Evolutionary conservation across 2,329 filamentous ascomycete species (phyloP).

Genomic region (Lojkania enalia): DNA sequence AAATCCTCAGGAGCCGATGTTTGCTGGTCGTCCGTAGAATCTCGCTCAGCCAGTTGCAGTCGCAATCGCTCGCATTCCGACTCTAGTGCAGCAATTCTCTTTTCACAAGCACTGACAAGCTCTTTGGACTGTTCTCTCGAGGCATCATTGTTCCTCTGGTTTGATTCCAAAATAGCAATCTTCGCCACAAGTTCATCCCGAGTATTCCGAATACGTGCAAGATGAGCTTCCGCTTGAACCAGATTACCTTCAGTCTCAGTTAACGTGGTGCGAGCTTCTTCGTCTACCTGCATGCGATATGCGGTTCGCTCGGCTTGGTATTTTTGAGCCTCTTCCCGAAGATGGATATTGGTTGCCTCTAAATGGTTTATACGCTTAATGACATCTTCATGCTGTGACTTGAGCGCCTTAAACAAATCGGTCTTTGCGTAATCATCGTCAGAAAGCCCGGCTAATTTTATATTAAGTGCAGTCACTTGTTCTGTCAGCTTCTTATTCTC

Average conservation of each 20-base stretch:
- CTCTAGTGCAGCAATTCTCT: conserved; percentile 80
- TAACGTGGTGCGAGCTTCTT: conserved; percentile 72
- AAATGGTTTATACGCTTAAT: conserved; percentile 90
- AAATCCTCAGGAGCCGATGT: conserved; percentile 59
- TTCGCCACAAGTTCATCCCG: conserved; percentile 87
- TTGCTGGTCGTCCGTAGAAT: conserved; percentile 22
- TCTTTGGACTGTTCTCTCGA: conserved; percentile 77
- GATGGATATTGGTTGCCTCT: conserved; percentile 82
- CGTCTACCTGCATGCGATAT: conserved; percentile 79
- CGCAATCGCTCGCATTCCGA: conserved; percentile 75
- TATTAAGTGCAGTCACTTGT: conserved; percentile 74
- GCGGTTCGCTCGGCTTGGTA: conserved; percentile 81
- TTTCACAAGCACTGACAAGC: conserved; percentile 75
- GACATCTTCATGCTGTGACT: conserved; percentile 86
- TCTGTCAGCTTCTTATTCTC: conserved; percentile 77
- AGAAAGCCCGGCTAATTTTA: conserved; percentile 69
- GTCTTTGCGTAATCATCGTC: conserved; percentile 95
- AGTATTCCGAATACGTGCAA: conserved; percentile 80
- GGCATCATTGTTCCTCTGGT: conserved; percentile 73
- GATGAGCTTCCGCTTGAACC: conserved; percentile 77
- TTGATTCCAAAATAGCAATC: conserved; percentile 74
- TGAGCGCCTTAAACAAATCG: conserved; percentile 90
- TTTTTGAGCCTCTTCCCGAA: conserved; percentile 84
- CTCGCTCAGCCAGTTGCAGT: conserved; percentile 56
- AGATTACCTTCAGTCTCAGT: conserved; percentile 82